Base-by-base conservation (phyloP, 768 basidiomycete genomes). In the Phaeotremella fagi region DNA sequence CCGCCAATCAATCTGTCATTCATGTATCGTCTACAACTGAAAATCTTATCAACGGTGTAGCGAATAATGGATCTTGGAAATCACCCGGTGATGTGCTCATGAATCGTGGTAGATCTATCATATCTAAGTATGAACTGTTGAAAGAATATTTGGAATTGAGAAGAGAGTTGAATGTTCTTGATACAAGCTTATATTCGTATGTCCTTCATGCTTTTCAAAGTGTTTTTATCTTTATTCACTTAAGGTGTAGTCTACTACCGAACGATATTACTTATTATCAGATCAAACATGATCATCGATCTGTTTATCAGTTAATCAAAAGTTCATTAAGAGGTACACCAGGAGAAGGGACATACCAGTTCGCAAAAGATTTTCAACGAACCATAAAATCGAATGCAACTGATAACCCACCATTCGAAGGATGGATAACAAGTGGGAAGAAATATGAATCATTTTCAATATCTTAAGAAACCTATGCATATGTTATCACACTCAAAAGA, bases 381-480 rank as follows among this genome's bases (percentile, higher is more conserved):
- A 61, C 60, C 26, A 29, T 43, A 48, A 3, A 24, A 29, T 23
- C 6, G 3, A 37, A 37, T n/a, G 23, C 56, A n/a, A n/a, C 4
- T 5, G 29, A 31, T 22, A 36, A 50, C 7, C 38, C 25, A 2
- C 68, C 68, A 14, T 70, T 67, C 45, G 44, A 18, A 27, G 68
- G 68, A 7, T 70, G 68, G 68, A 42, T 70, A 14, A 63, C 67
- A 15, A 59, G 60, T 31, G 68, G 68, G 3, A 26, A 52, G 35
- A 22, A 45, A 25, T 70, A 48, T 31, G 64, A 70, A 49, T 45
- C 41, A 0, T 67, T 70, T 28, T 51, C 48, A 11, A 15, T 18
- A 5, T n/a, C n/a, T n/a, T n/a, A n/a, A n/a, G n/a, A n/a, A n/a
- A n/a, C n/a, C n/a, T n/a, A n/a, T n/a, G n/a, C n/a, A n/a, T n/a